phyloP scores from a whole-genome alignment of 805 yeast species.

The Kregervanrija pseudodelftensis region DNA sequence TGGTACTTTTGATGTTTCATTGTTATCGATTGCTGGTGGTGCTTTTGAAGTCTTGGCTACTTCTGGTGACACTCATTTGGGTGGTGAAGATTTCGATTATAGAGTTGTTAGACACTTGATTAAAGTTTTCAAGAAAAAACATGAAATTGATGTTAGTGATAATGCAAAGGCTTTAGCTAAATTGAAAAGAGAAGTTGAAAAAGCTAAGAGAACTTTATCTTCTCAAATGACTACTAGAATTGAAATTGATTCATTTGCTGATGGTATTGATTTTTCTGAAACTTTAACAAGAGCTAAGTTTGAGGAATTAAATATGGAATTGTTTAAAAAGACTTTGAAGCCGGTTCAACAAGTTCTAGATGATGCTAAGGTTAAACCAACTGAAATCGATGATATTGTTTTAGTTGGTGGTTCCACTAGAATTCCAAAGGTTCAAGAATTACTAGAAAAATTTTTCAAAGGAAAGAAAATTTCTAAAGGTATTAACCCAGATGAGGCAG shows the following conservation, averaged over 20 bases:
- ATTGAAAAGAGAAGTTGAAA: constrained; percentile 95
- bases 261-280: constrained; percentile 94
- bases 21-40: constrained; percentile 83
- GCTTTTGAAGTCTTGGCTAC: constrained; percentile 90
- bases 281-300: constrained; percentile 95
- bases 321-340: constrained; percentile 89
- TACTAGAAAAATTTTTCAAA: constrained; percentile 81
- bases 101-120: constrained; percentile 82
- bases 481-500: constrained; percentile 99
- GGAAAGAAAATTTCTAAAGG: constrained; percentile 97
- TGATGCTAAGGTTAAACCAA: constrained; percentile 83
- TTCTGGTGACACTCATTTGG: constrained; percentile 94
- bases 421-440: constrained; percentile 96
- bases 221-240: constrained; percentile 93
- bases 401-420: constrained; percentile 99
- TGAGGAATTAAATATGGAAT: constrained; percentile 89
- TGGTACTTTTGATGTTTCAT: constrained; percentile 93
- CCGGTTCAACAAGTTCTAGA: constrained; percentile 95
- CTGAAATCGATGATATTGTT: constrained; percentile 89
- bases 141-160: constrained; percentile 71
- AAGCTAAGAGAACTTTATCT: constrained; percentile 94
- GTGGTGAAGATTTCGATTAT: constrained; percentile 95
- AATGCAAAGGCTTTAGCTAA: constrained; percentile 86
- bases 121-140: constrained; percentile 87
- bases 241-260: constrained; percentile 91